A percentile compares a stretch with the other conserved stretches of the same genome.
Evolutionary conservation across 2,329 filamentous ascomycete genomes (phyloP).

Genomic region (Fusarium sp.): DNA sequence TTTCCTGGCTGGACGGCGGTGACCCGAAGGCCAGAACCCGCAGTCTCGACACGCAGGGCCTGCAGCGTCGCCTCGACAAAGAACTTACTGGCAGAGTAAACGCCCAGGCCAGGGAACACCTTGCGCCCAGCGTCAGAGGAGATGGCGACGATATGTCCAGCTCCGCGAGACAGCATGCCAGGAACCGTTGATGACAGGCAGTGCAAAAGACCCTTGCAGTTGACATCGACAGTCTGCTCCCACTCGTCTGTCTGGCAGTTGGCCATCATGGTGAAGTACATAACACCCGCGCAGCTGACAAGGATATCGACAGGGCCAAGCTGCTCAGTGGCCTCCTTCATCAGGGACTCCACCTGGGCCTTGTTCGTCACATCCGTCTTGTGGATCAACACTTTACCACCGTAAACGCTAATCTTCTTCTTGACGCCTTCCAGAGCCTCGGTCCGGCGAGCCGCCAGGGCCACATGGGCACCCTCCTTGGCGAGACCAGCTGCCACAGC

Average conservation of each 20-base stretch:
- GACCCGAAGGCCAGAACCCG: constrained; percentile 78
- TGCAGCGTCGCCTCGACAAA: constrained; percentile 88
- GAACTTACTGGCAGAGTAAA: constrained; percentile 87
- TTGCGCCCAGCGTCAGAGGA: constrained; percentile 86
- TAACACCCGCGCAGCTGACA: constrained; percentile 84
- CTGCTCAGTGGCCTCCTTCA: constrained; percentile 68
- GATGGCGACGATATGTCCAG: constrained; percentile 82
- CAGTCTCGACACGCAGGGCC: constrained; percentile 79
- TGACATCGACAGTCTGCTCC: constrained; percentile 86
- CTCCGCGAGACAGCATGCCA: constrained; percentile 76
- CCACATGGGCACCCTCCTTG: constrained; percentile 77
- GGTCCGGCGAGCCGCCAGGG: constrained; percentile 77
- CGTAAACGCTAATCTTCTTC: constrained; percentile 66
- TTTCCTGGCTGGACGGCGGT: constrained; percentile 84
- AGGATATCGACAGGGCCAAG: constrained; percentile 83
- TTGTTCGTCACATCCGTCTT: constrained; percentile 80
- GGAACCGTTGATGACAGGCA: constrained; percentile 78
- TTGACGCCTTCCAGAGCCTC: constrained; percentile 78
- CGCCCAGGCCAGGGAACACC: constrained; percentile 83
- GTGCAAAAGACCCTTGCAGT: constrained; percentile 86
- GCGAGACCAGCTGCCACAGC: constrained; percentile 78
- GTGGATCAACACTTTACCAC: constrained; percentile 75
- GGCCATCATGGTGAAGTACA: constrained; percentile 92
- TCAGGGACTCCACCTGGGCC: constrained; percentile 74
- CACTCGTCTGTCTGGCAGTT: constrained; percentile 80